Evolutionary conservation across 2,329 filamentous ascomycete genomes (phyloP), one percentile per base, ranked within the genome.

Genomic region (Rhytidhysteron rufulum): DNA sequence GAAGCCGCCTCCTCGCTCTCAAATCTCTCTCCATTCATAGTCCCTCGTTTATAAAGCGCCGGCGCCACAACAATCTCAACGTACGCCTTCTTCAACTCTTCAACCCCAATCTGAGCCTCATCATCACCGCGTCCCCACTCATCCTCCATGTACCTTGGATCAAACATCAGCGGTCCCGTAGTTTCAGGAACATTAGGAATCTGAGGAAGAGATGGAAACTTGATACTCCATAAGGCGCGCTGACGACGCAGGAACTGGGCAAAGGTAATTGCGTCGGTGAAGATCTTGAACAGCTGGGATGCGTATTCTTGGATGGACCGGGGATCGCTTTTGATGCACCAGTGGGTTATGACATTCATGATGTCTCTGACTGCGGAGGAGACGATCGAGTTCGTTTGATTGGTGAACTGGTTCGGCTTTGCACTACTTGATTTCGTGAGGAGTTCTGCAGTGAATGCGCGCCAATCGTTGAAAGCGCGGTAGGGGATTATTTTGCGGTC

Each of bases 221-320:
- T 29, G 11, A 39, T 22, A 25, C 32, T 36, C 43, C 43, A 45
- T n/a, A 45, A 40, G 7, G 43, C 43, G 15, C 43, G 43, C 32
- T 45, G 43, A 16, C 40, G 40, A 15, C 43, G 43, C 13, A 45
- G 32, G 11, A 39, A 36, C 18, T 42, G 43, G n/a, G 34, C 31
- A 2, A 45, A 30, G 10, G 20, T 15, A 13, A 42, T 34, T 11
- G 43, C 43, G 13, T 42, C 43, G 5, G 11, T 16, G 20, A 42
- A 42, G 35, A 45, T 40, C 11, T 16, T 20, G 6, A 18, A 13
- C 4, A 41, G 39, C 11, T 21, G 5, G 39, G 33, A 29, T 35
- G 20, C 15, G 18, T 29, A 19, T 16, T 15, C 34, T 5, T 16
- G 15, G 9, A 38, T 27, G 15, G 16, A 15, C 6, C 41, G 24